These are phyloP conservation scores for Wallacemonas sp. DNA, from an alignment of 208 protist genomes.

Conservation along the genomic window DNA sequence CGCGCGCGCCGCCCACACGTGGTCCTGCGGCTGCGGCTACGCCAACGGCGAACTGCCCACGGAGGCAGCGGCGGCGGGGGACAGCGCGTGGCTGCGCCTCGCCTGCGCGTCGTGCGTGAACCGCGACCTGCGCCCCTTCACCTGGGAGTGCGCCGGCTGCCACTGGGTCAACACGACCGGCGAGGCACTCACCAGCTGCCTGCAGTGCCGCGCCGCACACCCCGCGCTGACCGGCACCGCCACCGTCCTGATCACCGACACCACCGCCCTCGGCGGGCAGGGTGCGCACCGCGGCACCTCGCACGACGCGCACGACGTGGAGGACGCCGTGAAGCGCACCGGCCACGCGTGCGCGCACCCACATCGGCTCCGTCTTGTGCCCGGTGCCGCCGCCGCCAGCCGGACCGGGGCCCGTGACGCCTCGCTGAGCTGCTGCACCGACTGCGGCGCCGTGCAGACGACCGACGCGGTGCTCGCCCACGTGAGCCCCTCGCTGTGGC, in stretches of 20 bases:
- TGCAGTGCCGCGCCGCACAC: constrained; percentile 58
- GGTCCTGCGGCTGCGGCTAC: constrained; percentile 64
- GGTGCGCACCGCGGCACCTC: no score
- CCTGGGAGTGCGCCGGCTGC: constrained; percentile 63
- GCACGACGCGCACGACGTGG: no score
- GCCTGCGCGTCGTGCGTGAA: constrained; percentile 50
- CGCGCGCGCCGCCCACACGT: background rate
- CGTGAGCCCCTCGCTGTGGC: no score
- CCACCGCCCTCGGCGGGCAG: background rate
- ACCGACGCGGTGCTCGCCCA: no score
- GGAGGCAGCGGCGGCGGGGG: background rate
- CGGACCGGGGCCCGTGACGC: no score
- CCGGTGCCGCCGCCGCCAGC: no score
- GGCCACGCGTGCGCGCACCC: no score
- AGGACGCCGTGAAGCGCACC: no score
- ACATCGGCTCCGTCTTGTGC: no score
- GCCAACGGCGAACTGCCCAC: constrained; percentile 18
- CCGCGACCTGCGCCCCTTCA: constrained; percentile 31
- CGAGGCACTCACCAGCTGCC: constrained; percentile 39
- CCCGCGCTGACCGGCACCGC: constrained; percentile 21
- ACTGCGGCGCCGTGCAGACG: background rate
- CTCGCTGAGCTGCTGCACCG: background rate
- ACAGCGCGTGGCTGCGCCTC: background rate
- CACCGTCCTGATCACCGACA: background rate
- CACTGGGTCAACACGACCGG: constrained; percentile 33